These are phyloP conservation scores for Euphorbia lathyris DNA, from an alignment of 345 rosid genomes.

Conservation along the genomic window DNA sequence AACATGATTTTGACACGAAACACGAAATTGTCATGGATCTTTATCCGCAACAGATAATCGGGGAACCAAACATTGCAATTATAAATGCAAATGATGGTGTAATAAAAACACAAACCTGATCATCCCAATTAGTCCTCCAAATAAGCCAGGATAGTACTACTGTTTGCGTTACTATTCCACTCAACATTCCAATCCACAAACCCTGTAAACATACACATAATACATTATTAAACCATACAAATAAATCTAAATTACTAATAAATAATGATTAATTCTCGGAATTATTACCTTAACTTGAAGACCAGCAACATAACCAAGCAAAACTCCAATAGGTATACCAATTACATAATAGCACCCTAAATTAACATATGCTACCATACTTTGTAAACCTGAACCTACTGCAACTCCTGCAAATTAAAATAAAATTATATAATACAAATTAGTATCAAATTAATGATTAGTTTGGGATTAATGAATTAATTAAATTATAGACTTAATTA, in stretches of 20 bases:
- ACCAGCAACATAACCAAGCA: conserved; percentile 22
- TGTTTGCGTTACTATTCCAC: conserved; percentile 29
- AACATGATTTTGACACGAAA: too few relatives aligned
- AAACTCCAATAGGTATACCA: conserved; percentile 17
- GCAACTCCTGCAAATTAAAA: conserved; percentile 12
- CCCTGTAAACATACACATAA: conserved; percentile 22
- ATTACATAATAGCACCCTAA: conserved; percentile 13
- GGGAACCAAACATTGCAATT: too few relatives aligned
- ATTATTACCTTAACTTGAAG: conserved; percentile 14
- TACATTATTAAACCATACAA: not conserved
- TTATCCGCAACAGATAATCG: too few relatives aligned
- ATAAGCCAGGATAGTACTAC: conserved; percentile 20
- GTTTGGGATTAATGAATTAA: too few relatives aligned
- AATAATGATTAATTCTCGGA: too few relatives aligned
- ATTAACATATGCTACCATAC: conserved; percentile 13
- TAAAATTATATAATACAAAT: too few relatives aligned
- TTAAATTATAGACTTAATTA: not conserved
- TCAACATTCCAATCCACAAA: conserved; percentile 36
- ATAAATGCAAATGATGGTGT: too few relatives aligned
- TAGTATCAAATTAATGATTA: too few relatives aligned
- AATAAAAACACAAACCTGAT: conserved; percentile 20
- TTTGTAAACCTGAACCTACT: conserved; percentile 13
- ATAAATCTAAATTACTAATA: not conserved
- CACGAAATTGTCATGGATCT: too few relatives aligned
- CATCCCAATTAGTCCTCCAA: conserved; percentile 34